A percentile compares a stretch with the other conserved stretches of the same genome.
These are phyloP conservation scores for Dipteronia sinensis DNA, from an alignment of 345 rosid species.

Conservation along the genomic window DNA sequence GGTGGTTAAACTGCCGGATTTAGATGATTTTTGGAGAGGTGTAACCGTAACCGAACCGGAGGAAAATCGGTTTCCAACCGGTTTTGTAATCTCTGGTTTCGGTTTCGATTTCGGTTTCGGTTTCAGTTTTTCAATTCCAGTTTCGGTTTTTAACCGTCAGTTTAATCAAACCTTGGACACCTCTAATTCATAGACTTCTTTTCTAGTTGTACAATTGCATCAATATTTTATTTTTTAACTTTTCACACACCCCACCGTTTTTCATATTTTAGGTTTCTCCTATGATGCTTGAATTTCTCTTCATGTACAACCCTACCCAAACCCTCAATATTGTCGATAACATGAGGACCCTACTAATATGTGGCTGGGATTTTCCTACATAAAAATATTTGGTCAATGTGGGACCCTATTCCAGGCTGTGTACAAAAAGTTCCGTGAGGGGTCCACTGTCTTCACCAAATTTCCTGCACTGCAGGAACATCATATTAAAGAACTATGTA, in stretches of 20 bases:
- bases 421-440: conserved; percentile 11
- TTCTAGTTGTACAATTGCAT: no score
- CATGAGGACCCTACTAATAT: conserved; percentile 7
- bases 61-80: no score
- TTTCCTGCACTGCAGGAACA: conserved; percentile 43
- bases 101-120: no score
- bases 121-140: no score
- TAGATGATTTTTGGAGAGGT: no score
- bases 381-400: conserved; percentile 18
- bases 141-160: no score
- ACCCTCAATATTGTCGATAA: not conserved
- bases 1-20: no score
- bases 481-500: not conserved
- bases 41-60: no score
- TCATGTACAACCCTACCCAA: not conserved
- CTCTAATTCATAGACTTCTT: no score
- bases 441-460: conserved; percentile 21
- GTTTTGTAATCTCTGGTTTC: no score
- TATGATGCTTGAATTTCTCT: not conserved
- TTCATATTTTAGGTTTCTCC: not conserved
- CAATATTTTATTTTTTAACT: not conserved
- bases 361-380: conserved; percentile 29
- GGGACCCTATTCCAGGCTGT: conserved; percentile 50
- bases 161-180: no score
- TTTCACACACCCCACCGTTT: not conserved